Evolutionary conservation across 179 eudicot species (phyloP).

Genomic region (Drosera spatulata): DNA sequence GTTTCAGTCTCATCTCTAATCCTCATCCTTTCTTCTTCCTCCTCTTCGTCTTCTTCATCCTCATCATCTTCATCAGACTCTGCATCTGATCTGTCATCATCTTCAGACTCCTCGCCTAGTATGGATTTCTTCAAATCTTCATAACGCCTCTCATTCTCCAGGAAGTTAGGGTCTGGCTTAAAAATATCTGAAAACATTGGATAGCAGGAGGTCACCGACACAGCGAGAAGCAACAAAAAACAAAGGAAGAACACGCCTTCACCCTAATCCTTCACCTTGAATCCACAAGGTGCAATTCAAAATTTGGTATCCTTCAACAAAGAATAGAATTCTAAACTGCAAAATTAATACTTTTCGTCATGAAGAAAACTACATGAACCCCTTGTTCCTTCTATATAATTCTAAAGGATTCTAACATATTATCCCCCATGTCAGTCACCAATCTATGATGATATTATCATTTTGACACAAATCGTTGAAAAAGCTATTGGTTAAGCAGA

Average conservation of each 20-base stretch:
- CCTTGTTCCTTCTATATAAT: no score
- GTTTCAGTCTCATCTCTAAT: constrained; percentile 89
- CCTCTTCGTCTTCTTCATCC: constrained; percentile 58
- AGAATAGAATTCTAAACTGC: no score
- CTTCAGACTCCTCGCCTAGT: constrained; percentile 87
- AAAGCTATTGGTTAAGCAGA: not conserved
- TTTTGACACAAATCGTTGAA: not conserved
- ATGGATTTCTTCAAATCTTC: constrained; percentile 74
- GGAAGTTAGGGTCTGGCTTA: constrained; percentile 67
- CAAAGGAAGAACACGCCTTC: not conserved
- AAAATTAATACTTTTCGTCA: no score
- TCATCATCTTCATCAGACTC: constrained; percentile 65
- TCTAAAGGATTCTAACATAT: no score
- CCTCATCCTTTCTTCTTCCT: constrained; percentile 69
- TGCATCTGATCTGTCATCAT: constrained; percentile 41
- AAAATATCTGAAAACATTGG: constrained; percentile 52
- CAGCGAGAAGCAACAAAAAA: not conserved
- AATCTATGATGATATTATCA: not conserved
- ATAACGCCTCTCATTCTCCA: constrained; percentile 67
- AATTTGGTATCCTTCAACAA: no score
- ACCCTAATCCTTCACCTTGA: no score
- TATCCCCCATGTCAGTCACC: no score
- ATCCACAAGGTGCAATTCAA: no score
- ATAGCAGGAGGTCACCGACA: not conserved
- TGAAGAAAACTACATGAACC: no score